phyloP scores from a whole-genome alignment of 2,329 filamentous ascomycete species.

The Sporothrix schenckii region DNA sequence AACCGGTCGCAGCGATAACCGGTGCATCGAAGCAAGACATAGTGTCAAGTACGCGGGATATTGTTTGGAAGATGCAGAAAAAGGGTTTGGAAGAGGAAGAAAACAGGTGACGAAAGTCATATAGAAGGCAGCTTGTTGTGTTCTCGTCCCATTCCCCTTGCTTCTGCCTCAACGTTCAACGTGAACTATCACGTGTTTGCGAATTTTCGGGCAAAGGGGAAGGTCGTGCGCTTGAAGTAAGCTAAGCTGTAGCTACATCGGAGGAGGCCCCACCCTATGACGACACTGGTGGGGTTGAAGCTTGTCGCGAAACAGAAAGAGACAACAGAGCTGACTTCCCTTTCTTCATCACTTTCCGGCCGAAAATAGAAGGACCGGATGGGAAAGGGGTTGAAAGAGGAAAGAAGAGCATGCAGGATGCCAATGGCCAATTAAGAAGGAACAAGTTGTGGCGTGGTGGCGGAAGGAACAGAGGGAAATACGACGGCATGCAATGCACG shows the following conservation, averaged over 20 bases:
- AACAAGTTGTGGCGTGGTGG: background rate
- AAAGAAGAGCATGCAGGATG: background rate
- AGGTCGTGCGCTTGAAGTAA: background rate
- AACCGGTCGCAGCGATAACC: background rate
- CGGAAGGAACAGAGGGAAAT: background rate
- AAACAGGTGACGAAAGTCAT: background rate
- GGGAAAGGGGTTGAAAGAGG: background rate
- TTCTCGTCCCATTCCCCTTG: background rate
- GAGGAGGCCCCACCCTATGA: slow-evolving; percentile 32
- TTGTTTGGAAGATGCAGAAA: background rate
- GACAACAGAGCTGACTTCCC: background rate
- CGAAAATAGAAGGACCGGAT: background rate
- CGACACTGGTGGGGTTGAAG: slow-evolving; percentile 33
- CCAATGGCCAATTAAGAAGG: slow-evolving; percentile 19
- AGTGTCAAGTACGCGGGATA: background rate
- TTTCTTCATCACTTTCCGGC: slow-evolving; percentile 4
- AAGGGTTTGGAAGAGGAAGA: background rate
- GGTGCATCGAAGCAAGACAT: background rate
- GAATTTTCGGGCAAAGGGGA: slow-evolving; percentile 15
- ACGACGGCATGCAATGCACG: slow-evolving; percentile 21
- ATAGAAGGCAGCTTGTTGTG: background rate
- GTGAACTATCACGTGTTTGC: slow-evolving; percentile 19
- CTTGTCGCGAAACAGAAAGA: background rate
- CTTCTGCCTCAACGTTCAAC: background rate
- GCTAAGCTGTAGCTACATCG: slow-evolving; percentile 16